Percentiles rank a stretch among this genome's conserved stretches.
Evolutionary conservation across 2,329 filamentous ascomycete genomes (phyloP).

Genomic region (Talaromyces amestolkiae): DNA sequence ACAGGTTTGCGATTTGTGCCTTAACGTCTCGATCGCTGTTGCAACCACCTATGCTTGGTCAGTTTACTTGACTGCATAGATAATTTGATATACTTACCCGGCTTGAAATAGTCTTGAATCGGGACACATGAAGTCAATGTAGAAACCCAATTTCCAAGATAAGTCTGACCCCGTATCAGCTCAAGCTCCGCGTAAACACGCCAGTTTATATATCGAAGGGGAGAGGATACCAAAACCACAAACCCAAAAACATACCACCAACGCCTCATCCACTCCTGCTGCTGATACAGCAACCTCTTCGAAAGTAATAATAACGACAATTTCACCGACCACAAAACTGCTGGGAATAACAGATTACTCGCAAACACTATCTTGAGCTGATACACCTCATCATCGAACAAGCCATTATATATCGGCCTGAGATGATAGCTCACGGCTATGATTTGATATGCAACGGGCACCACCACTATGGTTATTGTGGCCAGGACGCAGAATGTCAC

Average conservation of each 20-base stretch:
- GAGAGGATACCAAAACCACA: slow-evolving; percentile 29
- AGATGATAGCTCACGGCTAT: slow-evolving; percentile 26
- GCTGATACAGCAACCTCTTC: slow-evolving; percentile 34
- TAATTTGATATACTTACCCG: slow-evolving; percentile 19
- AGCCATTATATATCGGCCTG: slow-evolving; percentile 27
- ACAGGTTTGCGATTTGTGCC: slow-evolving; percentile 34
- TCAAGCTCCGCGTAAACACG: background rate
- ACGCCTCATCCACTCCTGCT: slow-evolving; percentile 30
- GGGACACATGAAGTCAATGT: slow-evolving; percentile 35
- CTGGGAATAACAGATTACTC: slow-evolving; percentile 39
- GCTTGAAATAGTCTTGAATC: slow-evolving; percentile 37
- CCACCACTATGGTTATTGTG: slow-evolving; percentile 36
- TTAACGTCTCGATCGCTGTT: slow-evolving; percentile 27
- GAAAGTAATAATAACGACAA: slow-evolving; percentile 42
- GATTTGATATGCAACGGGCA: slow-evolving; percentile 34
- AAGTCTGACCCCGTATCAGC: slow-evolving; percentile 25
- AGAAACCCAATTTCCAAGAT: slow-evolving; percentile 37
- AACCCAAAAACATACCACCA: slow-evolving; percentile 41
- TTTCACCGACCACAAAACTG: slow-evolving; percentile 42
- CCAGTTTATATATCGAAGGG: background rate
- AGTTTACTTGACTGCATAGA: background rate
- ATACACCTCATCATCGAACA: slow-evolving; percentile 31
- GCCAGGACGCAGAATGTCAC: slow-evolving; percentile 30
- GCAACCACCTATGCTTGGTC: slow-evolving; percentile 24
- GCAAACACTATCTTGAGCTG: slow-evolving; percentile 40